Percentiles rank a stretch among this genome's conserved stretches.
These are phyloP conservation scores for Alternaria tenuissima DNA, from an alignment of 2,329 filamentous ascomycete genomes.

Conservation along the genomic window DNA sequence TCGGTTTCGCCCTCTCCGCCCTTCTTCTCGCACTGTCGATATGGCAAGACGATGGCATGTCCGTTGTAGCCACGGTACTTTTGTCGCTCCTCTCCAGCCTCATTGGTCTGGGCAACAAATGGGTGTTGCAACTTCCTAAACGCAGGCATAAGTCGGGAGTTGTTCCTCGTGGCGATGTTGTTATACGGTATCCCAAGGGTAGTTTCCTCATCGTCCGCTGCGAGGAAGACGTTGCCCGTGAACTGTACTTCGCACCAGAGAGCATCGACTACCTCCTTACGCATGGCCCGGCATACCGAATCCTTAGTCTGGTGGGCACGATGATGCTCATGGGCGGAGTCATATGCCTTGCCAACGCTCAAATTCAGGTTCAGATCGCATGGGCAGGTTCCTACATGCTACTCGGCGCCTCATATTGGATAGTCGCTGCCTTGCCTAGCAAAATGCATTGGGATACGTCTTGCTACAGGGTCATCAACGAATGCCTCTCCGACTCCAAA, in stretches of 20 bases:
- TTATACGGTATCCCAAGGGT: constrained; percentile 61
- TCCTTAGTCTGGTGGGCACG: constrained; percentile 60
- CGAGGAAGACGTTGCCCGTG: constrained; percentile 59
- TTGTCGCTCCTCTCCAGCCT: constrained; percentile 60
- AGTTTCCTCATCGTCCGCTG: constrained; percentile 60
- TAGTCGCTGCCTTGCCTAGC: constrained; percentile 58
- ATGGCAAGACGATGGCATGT: constrained; percentile 59
- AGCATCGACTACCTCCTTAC: constrained; percentile 57
- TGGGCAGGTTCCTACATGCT: constrained; percentile 61
- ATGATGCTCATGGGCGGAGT: constrained; percentile 63
- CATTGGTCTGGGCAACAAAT: constrained; percentile 60
- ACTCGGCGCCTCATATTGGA: constrained; percentile 61
- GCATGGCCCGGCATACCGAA: constrained; percentile 53
- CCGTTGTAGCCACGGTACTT: constrained; percentile 57
- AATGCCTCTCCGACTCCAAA: constrained; percentile 47
- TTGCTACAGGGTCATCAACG: constrained; percentile 53
- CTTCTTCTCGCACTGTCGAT: constrained; percentile 57
- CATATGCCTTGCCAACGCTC: constrained; percentile 60
- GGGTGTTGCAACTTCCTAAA: constrained; percentile 55
- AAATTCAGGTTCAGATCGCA: constrained; percentile 57
- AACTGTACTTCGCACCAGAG: constrained; percentile 62
- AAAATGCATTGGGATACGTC: constrained; percentile 59
- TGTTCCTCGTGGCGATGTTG: constrained; percentile 55
- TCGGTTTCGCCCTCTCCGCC: constrained; percentile 56
- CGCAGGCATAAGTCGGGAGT: constrained; percentile 36